phyloP scores from a whole-genome alignment of 306 rosid species.

The Ochetophila trinervis region DNA sequence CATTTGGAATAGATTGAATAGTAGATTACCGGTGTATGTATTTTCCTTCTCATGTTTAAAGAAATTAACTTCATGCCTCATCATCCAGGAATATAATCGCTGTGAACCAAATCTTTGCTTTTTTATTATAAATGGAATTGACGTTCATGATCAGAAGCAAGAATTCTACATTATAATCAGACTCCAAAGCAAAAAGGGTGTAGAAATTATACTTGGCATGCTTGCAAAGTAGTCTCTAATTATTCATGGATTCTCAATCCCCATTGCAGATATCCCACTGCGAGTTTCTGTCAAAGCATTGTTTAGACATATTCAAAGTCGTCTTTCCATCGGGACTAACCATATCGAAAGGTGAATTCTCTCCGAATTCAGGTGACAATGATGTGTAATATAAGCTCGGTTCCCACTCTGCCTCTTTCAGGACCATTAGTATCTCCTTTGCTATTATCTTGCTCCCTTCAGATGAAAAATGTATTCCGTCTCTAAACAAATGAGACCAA shows the following conservation, averaged over 20 bases:
- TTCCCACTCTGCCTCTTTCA: slow-evolving; percentile 58
- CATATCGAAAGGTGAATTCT: slow-evolving; percentile 37
- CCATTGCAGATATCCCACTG: background rate
- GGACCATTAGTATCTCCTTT: slow-evolving; percentile 47
- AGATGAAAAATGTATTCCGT: slow-evolving; percentile 62
- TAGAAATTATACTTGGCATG: no score
- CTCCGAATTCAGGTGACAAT: slow-evolving; percentile 46
- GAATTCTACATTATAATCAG: no score
- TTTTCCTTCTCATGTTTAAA: no score
- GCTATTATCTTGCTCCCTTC: slow-evolving; percentile 64
- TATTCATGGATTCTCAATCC: background rate
- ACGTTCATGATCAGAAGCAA: no score
- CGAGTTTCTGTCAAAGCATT: background rate
- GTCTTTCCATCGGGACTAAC: slow-evolving; percentile 27
- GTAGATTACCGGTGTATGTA: no score
- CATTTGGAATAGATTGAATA: no score
- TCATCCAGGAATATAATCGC: no score
- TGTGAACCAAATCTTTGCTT: no score
- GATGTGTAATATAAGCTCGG: slow-evolving; percentile 48
- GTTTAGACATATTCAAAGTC: background rate
- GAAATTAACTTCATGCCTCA: no score
- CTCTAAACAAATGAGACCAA: slow-evolving; percentile 31
- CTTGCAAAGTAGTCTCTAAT: background rate
- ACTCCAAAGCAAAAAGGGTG: no score
- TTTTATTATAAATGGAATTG: no score